Conservation (phyloP, 192 early-diverging fungal genomes). For the Glomus cerebriforme region DNA sequence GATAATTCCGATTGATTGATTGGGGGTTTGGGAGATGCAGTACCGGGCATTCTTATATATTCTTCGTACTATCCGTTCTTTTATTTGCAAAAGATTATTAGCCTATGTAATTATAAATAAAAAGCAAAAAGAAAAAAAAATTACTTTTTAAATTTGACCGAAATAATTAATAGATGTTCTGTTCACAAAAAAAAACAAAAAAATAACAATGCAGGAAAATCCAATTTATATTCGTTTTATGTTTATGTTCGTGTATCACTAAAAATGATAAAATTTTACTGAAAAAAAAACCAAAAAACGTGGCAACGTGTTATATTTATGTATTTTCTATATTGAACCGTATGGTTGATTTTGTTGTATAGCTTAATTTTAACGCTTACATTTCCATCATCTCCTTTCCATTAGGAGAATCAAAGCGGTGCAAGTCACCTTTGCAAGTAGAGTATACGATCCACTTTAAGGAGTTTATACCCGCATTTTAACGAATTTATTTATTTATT, state of each 20-base stretch:
- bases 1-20: neutral
- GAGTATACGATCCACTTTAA: constrained; percentile 13
- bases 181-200: neutral
- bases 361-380: neutral
- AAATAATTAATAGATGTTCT: no score
- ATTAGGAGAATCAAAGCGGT: constrained; percentile 7
- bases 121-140: no score
- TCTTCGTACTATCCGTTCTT: no score
- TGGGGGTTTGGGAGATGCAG: neutral
- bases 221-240: neutral
- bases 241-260: neutral
- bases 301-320: neutral
- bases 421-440: constrained; percentile 13
- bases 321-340: neutral
- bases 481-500: neutral
- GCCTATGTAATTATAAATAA: no score
- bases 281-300: neutral
- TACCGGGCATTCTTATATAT: neutral
- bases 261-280: neutral
- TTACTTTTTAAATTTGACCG: no score
- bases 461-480: neutral
- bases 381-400: neutral
- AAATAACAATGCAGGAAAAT: neutral
- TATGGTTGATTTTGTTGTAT: neutral
- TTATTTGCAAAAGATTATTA: neutral